Base-by-base conservation (phyloP, 768 basidiomycete species). In the Epithele typhae region DNA sequence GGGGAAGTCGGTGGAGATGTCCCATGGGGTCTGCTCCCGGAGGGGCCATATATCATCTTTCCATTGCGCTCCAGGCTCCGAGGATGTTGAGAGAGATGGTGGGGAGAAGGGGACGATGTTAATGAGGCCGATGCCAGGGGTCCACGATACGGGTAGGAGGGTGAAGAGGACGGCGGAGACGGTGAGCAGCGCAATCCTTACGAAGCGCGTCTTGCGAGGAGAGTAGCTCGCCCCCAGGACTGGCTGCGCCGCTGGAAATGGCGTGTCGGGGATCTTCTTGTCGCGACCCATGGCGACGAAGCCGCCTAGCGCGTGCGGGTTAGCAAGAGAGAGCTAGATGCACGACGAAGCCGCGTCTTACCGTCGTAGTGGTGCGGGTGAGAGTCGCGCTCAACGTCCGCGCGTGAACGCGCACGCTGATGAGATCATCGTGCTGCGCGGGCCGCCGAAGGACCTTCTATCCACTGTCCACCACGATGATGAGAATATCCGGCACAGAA, bases 1-100 rank as follows among this genome's bases (percentile, higher is more conserved):
- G n/a, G 77, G 72, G 54, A 77, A 86, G 66, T 87, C 81, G 18
- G 83, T 85, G 18, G 84, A 86, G 50, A 87, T 87, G 57, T 87
- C 85, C 83, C 84, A 88, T 6, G 64, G 53, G 17, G 68, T 75
- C 46, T 72, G 77, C 23, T 69, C 65, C 25, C 82, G 82, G 21
- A 84, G 62, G 18, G 85, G 85, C 70, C 78, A 88, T 22, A 80
- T 58, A 49, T 86, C 64, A 47, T 77, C 75, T 55, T 68, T 66
- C 70, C 76, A 76, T 19, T 68, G 64, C 35, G 64, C 65, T 17
- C 25, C 38, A 18, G 52, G 52, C 22, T 53, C 50, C n/a, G 37
- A 32, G 32, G 34, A n/a, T 3, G 27, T 24, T 2, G 35, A 24
- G 19, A 25, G 7, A 1, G 47, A 5, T 8, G 19, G 15, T 7